Conservation (phyloP, 2,329 filamentous ascomycete genomes). For the Stemphylium vesicarium region DNA sequence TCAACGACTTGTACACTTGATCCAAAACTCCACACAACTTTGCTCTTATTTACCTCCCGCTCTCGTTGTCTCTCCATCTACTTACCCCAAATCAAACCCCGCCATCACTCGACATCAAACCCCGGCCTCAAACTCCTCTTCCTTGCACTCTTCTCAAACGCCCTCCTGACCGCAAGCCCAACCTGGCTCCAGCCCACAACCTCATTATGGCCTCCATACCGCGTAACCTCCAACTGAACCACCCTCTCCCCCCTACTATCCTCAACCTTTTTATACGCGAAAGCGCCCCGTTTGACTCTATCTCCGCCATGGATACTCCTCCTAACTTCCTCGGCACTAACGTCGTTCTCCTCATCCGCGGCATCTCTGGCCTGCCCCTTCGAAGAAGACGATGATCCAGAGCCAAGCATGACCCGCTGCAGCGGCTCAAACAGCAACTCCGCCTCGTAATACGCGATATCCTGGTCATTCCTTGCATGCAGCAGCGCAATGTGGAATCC, state of each 20-base stretch:
- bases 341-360: constrained; percentile 10
- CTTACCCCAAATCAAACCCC: neutral
- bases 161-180: constrained; percentile 67
- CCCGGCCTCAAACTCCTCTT: constrained; percentile 41
- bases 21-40: neutral
- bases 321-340: constrained; percentile 32
- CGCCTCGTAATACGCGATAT: constrained; percentile 79
- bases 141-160: constrained; percentile 66
- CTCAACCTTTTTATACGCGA: constrained; percentile 44
- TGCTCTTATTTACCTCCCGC: neutral
- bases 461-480: constrained; percentile 79
- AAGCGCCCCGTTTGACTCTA: constrained; percentile 43
- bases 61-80: neutral
- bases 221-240: constrained; percentile 53
- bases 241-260: constrained; percentile 33
- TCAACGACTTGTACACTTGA: neutral
- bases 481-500: constrained; percentile 64
- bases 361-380: constrained; percentile 25
- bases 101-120: constrained; percentile 35
- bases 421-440: constrained; percentile 37
- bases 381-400: too few relatives aligned
- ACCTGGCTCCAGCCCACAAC: constrained; percentile 71
- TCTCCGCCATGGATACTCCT: constrained; percentile 41
- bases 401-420: constrained; percentile 30
- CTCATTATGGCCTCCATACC: constrained; percentile 66